phyloP scores from a whole-genome alignment of 2,329 filamentous ascomycete genomes.

The Chrysosporium keratinophilum region DNA sequence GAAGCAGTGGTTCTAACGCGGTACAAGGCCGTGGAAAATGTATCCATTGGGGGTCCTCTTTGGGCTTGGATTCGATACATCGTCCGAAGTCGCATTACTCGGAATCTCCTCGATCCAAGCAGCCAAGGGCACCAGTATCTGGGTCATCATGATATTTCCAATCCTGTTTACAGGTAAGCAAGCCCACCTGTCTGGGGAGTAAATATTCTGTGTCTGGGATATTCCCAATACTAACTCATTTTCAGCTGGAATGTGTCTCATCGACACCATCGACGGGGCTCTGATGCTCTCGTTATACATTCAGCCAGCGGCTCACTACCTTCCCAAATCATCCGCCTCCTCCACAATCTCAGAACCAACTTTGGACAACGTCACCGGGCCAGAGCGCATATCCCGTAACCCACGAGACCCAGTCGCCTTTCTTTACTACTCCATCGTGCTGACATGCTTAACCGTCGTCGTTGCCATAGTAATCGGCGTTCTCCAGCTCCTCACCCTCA shows the following conservation, averaged over 20 bases:
- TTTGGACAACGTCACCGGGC: not conserved
- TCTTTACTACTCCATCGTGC: slow-evolving; percentile 82
- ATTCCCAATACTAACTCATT: not conserved
- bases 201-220: too few species aligned
- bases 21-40: slow-evolving; percentile 68
- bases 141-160: slow-evolving; percentile 89
- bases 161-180: slow-evolving; percentile 66
- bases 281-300: slow-evolving; percentile 94
- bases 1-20: not conserved
- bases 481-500: slow-evolving; percentile 70
- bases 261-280: slow-evolving; percentile 86
- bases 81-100: slow-evolving; percentile 81
- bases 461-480: slow-evolving; percentile 78
- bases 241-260: slow-evolving; percentile 78
- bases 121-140: slow-evolving; percentile 74
- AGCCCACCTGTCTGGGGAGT: not conserved
- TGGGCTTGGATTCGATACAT: slow-evolving; percentile 89
- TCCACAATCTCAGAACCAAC: slow-evolving; percentile 14
- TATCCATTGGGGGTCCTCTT: slow-evolving; percentile 82
- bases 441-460: slow-evolving; percentile 71
- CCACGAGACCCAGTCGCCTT: slow-evolving; percentile 79
- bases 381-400: slow-evolving; percentile 40
- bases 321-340: slow-evolving; percentile 19
- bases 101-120: slow-evolving; percentile 85
- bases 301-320: slow-evolving; percentile 35